Percentiles rank a stretch among this genome's conserved stretches.
Evolutionary conservation across 176 grass and related monocot genomes (phyloP).

Genomic region (Phragmites australis): DNA sequence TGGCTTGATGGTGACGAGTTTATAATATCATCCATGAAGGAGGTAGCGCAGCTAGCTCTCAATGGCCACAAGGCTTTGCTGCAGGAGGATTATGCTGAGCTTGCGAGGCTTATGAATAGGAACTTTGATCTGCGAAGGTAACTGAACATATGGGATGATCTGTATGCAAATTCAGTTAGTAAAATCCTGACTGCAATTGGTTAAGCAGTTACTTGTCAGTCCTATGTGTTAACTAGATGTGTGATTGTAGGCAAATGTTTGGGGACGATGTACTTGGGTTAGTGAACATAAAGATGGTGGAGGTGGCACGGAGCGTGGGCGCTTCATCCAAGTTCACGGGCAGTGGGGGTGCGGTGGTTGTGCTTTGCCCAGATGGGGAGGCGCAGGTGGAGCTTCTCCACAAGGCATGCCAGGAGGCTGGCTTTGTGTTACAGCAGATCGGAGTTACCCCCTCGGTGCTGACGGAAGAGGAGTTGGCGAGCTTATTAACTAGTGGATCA

Average conservation of each 20-base stretch:
- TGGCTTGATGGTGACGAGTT: slow-evolving; percentile 73
- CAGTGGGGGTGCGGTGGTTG: slow-evolving; percentile 72
- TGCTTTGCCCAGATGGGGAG: slow-evolving; percentile 52
- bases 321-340: slow-evolving; percentile 75
- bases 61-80: slow-evolving; percentile 54
- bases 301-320: slow-evolving; percentile 61
- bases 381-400: slow-evolving; percentile 47
- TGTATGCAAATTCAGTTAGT: not conserved
- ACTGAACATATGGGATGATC: not conserved
- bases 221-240: not conserved
- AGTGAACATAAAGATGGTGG: slow-evolving; percentile 82
- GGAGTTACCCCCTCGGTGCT: slow-evolving; percentile 49
- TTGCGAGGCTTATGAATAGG: slow-evolving; percentile 60
- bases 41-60: slow-evolving; percentile 58
- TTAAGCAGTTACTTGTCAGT: too few species aligned
- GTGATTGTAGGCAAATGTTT: slow-evolving; percentile 69
- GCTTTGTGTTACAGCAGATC: slow-evolving; percentile 55
- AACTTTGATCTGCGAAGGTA: slow-evolving; percentile 80
- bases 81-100: slow-evolving; percentile 52
- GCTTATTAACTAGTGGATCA: slow-evolving; percentile 12
- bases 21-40: slow-evolving; percentile 66
- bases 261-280: slow-evolving; percentile 69
- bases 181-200: too few species aligned
- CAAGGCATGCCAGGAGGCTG: slow-evolving; percentile 43
- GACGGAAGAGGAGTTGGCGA: slow-evolving; percentile 37